Base-by-base conservation (phyloP, 1,284 basidiomycete genomes). In the Moesziomyces globuligerus region DNA sequence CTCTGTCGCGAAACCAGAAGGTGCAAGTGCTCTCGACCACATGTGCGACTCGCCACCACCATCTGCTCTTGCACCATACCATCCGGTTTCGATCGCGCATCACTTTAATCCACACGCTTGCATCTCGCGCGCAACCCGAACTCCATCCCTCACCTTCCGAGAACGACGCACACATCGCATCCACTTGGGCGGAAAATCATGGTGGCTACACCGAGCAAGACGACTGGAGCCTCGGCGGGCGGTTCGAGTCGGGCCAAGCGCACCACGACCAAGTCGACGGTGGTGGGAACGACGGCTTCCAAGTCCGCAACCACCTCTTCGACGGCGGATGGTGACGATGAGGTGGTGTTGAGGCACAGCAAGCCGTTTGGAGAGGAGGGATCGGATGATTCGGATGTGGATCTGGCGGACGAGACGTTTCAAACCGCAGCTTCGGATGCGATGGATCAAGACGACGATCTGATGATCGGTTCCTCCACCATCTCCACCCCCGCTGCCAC, bases 291-390 rank as follows among this genome's bases (percentile, higher is more conserved):
- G 4, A n/a, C n/a, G n/a, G n/a, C n/a, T n/a, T n/a, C n/a, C n/a
- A n/a, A n/a, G n/a, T n/a, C n/a, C 36, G 47, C 1, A 21, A 10
- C 15, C 55, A 50, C n/a, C n/a, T n/a, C n/a, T n/a, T n/a, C n/a
- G 25, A 11, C 47, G 11, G 39, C 21, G 9, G 42, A 23, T 7
- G 49, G 41, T 2, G 49, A 60, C 25, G 51, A 7, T 7, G 51
- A 59, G 0, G 43, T 45, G 21, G 54, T 56, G 2, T 36, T 72
- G 0, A 68, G 64, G 43, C 69, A 72, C 39, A 59, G 55, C 48
- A 74, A 72, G 53, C 68, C 72, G 0, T 69, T 74, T 20, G 68
- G 72, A 2, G 25, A 46, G 52, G 72, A 74, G 13, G 57, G 40
- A 11, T 60, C 52, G 1, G 66, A 69, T n/a, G 67, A 70, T 15